Evolutionary conservation across 176 grass and related monocot genomes (phyloP).

Genomic region (Bromus sterilis): DNA sequence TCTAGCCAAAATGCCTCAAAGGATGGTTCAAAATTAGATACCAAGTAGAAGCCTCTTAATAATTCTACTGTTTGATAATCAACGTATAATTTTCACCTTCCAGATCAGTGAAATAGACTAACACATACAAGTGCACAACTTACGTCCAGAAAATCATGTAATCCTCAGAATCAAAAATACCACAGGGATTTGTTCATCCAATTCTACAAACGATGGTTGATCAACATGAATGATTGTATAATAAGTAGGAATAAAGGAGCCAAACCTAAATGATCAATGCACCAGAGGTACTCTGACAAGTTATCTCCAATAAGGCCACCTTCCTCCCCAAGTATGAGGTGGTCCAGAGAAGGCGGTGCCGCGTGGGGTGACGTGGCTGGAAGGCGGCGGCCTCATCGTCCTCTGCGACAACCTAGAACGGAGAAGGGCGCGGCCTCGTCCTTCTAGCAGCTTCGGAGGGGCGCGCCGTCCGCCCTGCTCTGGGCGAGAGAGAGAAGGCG

Average conservation of each 20-base stretch:
- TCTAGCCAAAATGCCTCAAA: background rate
- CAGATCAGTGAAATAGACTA: background rate
- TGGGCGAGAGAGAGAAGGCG: too few species aligned
- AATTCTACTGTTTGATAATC: background rate
- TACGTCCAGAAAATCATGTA: background rate
- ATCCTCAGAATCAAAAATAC: background rate
- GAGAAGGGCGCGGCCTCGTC: too few species aligned
- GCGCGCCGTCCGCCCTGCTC: too few species aligned
- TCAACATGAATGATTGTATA: background rate
- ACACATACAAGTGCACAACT: background rate
- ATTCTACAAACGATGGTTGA: background rate
- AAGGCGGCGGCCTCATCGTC: too few species aligned
- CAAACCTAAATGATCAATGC: constrained; percentile 97
- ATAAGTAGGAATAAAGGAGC: constrained; percentile 16
- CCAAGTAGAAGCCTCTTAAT: background rate
- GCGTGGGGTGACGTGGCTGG: too few species aligned
- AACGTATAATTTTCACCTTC: background rate
- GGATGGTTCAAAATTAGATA: background rate
- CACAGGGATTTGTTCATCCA: background rate
- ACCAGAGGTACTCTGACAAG: constrained; percentile 91
- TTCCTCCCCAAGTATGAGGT: constrained; percentile 99
- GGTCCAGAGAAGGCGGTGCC: too few species aligned
- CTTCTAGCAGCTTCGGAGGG: too few species aligned
- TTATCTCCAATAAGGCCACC: constrained; percentile 91
- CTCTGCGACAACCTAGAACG: too few species aligned